phyloP scores from a whole-genome alignment of 2,329 filamentous ascomycete genomes.

The Aureobasidium sp. region DNA sequence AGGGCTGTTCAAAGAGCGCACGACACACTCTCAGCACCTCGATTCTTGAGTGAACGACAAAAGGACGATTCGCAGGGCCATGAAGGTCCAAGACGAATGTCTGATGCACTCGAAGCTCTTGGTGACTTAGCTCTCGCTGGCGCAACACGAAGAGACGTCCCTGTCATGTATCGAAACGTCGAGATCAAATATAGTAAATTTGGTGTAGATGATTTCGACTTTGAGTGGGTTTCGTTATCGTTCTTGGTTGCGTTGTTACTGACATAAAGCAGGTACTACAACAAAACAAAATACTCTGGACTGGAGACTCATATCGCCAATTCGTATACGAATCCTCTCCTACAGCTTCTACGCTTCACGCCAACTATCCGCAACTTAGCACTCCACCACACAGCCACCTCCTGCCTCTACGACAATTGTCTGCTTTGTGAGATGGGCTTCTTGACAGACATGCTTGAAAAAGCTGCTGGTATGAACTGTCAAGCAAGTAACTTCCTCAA shows the following conservation, averaged over 20 bases:
- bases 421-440: constrained; percentile 96
- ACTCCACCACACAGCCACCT: constrained; percentile 87
- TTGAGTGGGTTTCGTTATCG: constrained; percentile 67
- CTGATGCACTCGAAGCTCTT: constrained; percentile 70
- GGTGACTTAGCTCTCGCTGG: constrained; percentile 75
- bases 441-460: constrained; percentile 98
- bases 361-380: constrained; percentile 89
- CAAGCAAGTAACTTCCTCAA: constrained; percentile 97
- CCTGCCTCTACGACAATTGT: constrained; percentile 85
- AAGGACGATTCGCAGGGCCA: constrained; percentile 64
- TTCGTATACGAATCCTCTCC: constrained; percentile 92
- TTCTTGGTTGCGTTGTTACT: constrained; percentile 10
- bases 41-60: constrained; percentile 95
- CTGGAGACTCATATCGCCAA: constrained; percentile 97
- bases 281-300: constrained; percentile 91
- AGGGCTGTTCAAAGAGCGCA: constrained; percentile 61
- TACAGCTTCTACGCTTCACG: constrained; percentile 94
- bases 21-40: constrained; percentile 78
- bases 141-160: constrained; percentile 82
- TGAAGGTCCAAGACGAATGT: constrained; percentile 47
- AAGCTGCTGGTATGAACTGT: constrained; percentile 92
- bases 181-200: constrained; percentile 99
- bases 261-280: constrained; percentile 78
- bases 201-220: constrained; percentile 99
- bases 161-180: constrained; percentile 90